Evolutionary conservation across 1,284 basidiomycete genomes (phyloP), one percentile per base, ranked within the genome.

Genomic region (Malassezia arunalokei): DNA sequence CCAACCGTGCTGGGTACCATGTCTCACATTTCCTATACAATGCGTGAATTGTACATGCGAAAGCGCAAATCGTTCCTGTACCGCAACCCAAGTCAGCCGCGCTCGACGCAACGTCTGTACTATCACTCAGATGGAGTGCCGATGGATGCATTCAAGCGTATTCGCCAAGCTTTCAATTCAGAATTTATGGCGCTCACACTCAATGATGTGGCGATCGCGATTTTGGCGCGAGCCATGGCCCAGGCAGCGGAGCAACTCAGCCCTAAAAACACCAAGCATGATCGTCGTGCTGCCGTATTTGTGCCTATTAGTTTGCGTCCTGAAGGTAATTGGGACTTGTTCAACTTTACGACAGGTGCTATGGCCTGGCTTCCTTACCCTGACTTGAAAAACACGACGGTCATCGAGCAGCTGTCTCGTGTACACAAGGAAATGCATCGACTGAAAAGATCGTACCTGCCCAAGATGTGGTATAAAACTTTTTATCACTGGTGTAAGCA

Each of bases 271-370:
- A 50, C 53, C 12, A 59, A 66, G 51, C 60, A 57, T 43, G 70
- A 71, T 51, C 63, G 65, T 47, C 65, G 70, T n/a, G 60, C 68
- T 7, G 68, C 70, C 40, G 58, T 72, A 49, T 71, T 72, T 56
- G 59, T 72, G 8, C 70, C 70, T 31, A 68, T 72, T 51, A 63
- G 60, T 17, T 51, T 65, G 28, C 65, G 70, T 28, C 66, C 65
- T 30, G 53, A 58, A 38, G 68, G 68, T 20, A 63, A 72, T 45
- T 72, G 68, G 66, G 59, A 59, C 32, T 56, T 72, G 46, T 59
- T 56, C 57, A 72, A 72, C 43, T 63, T 49, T 33, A 72, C 70
- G 6, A 69, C 68, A 7, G 70, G 68, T 7, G 63, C 62, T 5
- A 63, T 72, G 31, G 65, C 65, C 3, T 72, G 70, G 70, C 59